Base-by-base conservation (phyloP, 2,329 filamentous ascomycete genomes). In the Aureobasidium sp. region DNA sequence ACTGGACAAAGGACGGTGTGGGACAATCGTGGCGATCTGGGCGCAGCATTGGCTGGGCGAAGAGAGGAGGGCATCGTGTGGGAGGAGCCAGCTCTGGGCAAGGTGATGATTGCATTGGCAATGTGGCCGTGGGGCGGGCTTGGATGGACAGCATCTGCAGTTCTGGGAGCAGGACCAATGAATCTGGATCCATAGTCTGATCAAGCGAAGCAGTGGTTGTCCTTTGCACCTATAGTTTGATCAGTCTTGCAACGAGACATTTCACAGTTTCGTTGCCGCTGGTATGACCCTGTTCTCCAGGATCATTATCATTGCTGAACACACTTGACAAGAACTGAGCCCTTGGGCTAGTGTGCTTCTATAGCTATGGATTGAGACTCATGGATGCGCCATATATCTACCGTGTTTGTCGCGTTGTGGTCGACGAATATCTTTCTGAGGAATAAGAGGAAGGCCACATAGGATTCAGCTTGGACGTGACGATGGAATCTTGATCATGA, bases 101-200 rank as follows among this genome's bases (percentile, higher is more conserved):
- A 41, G 34, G 11, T 37, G 9, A n/a, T 37, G 22, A 22, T 53
- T 7, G 49, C 36, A 27, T 5, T 39, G 34, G 20, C n/a, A 12
- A 41, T 53, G 41, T 34, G 17, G 29, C 6, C 37, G 5, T 7
- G 59, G n/a, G 62, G 62, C n/a, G 62, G 62, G 15, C 52, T 64
- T 25, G 62, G 62, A 27, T 44, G 36, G 14, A 39, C 47, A 5
- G 39, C 41, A 11, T 44, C 62, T 22, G 53, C 41, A 31, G 52
- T 51, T 2, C 45, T 64, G 9, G 62, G 62, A 9, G 44, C 62
- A 15, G 62, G 60, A 3, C 9, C 45, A 7, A 31, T 6, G 6
- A 22, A 7, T 9, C 20, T 59, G 44, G 29, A 51, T 20, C 42
- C 42, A 45, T 45, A 11, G 25, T 27, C 3, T 17, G 5, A 3